Base-by-base conservation (phyloP, 495 filamentous ascomycete genomes). In the Podospora sp. region DNA sequence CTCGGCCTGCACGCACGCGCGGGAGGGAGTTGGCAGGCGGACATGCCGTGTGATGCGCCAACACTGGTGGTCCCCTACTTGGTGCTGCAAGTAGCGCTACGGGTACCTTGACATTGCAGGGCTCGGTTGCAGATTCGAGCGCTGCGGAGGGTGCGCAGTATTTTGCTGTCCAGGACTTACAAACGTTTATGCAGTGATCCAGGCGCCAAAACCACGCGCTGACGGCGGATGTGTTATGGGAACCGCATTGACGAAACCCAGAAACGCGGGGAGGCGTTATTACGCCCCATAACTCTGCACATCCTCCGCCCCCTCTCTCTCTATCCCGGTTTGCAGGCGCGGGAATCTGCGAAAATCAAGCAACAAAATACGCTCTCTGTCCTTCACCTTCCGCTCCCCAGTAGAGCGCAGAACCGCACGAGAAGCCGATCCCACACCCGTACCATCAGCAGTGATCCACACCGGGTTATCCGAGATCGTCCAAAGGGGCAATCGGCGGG, bases 241-340 rank as follows among this genome's bases (percentile, higher is more conserved):
- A 29, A 33, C 22, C 33, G 33, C 60, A 16, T 53, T 55, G 52
- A 26, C 57, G 51, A 68, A 33, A 68, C 69, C 69, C 62, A 64
- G 62, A 57, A 71, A 53, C 66, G 69, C 60, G 69, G 69, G 59
- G 62, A 66, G 62, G 22, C 60, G 49, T 59, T 22, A 49, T 68
- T 51, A 57, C 60, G 14, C 40, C 40, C 40, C 40, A 46, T 46
- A 46, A n/a, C 40, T 46, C 40, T 11, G 40, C 14, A 46, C 40
- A 2, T 46, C 9, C 12, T 46, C 40, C 40, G 40, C 14, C 16
- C 40, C 60, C 51, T 60, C 63, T 26, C 62, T 57, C 8, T n/a
- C 52, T 6, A 24, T 6, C 52, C 52, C 20, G 7, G 20, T 11
- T n/a, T 35, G 18, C 25, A 20, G 49, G 9, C 11, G 24, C 57